Percentiles rank a stretch among this genome's conserved stretches.
phyloP scores from a whole-genome alignment of 306 rosid species.

The Crataegus laevigata region DNA sequence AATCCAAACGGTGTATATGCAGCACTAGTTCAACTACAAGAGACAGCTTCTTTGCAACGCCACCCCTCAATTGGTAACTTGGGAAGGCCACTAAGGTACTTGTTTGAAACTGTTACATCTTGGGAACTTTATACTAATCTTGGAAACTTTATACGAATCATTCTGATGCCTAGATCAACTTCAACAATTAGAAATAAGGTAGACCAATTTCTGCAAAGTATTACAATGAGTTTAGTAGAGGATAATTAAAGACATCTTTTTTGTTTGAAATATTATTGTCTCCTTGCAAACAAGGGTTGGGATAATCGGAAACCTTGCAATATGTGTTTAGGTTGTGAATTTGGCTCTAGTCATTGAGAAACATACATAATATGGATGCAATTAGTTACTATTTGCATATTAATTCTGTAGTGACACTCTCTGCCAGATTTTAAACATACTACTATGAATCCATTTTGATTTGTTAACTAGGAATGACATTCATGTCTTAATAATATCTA shows the following conservation, averaged over 20 bases:
- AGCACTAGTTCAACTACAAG: constrained; percentile 73
- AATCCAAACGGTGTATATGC: constrained; percentile 68
- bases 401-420: no score
- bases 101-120: neutral
- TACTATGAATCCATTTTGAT: no score
- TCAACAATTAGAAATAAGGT: no score
- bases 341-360: neutral
- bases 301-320: constrained; percentile 1
- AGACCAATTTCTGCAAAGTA: no score
- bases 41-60: constrained; percentile 53
- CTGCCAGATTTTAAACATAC: no score
- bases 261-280: neutral
- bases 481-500: neutral
- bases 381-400: no score
- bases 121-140: no score
- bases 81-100: constrained; percentile 65
- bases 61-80: constrained; percentile 44
- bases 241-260: neutral
- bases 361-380: no score
- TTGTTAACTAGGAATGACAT: neutral
- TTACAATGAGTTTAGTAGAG: no score
- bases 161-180: neutral
- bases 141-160: neutral
- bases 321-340: neutral
- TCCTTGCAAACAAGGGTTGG: neutral